Evolutionary conservation across 257 asterid genomes (phyloP), one percentile per base, ranked within the genome.

Genomic region (Solanum habrochaites): DNA sequence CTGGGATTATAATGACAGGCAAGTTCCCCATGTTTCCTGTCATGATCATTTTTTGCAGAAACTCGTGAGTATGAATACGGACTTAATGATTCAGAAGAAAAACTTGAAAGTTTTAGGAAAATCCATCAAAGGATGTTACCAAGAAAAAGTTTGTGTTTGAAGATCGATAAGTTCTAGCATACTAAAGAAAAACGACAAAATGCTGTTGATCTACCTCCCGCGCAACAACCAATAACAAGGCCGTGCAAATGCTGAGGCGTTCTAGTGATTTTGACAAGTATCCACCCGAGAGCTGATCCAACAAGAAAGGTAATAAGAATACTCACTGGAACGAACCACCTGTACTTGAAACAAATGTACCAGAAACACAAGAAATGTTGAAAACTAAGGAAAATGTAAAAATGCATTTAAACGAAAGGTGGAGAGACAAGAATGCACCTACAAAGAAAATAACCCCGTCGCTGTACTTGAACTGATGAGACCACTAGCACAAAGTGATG

Each of bases 1-100:
- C 91, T 10, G 92, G 92, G 88, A 91, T 88, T 52, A 91, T 90
- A 70, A 91, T 91, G 42, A 91, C 91, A 16, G 91, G 93, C 56
- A 90, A 88, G 84, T 90, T 91, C 71, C 93, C 93, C 89, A 84
- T 72, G 67, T 91, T 90, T 37, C 91, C 93, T 90, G 90, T 73
- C 40, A 62, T 64, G 23, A 70, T 15, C 85, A 81, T 25, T 37
- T 14, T 29, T 6, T 32, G 35, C 45, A 83, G 15, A 40, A 40
- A 75, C n/a, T 39, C 23, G 1, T 58, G 18, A 60, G 49, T 31
- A 56, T 12, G 58, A 37, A 66, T n/a, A 47, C 3, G 10, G 67
- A 47, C 25, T 27, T 77, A 13, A 77, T 7, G n/a, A 14, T 75
- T 78, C 16, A 25, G 39, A 15, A 47, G 37, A 29, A 80, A 47